A percentile compares a stretch with the other conserved stretches of the same genome.
Evolutionary conservation across 306 rosid species (phyloP).

Genomic region (Quercus parvula): DNA sequence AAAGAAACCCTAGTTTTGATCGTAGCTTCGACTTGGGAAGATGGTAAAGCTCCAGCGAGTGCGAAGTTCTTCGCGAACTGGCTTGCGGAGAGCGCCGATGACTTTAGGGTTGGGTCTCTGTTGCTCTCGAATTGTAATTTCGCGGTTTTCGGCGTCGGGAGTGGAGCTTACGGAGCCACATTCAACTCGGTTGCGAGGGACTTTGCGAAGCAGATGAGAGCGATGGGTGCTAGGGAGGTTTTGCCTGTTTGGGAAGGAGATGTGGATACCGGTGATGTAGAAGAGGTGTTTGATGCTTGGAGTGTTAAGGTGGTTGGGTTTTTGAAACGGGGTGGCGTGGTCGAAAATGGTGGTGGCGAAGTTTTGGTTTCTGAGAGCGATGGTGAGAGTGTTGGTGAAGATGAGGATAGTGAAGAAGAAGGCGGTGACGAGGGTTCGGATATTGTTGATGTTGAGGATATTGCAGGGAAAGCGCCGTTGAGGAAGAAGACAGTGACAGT

Average conservation of each 20-base stretch:
- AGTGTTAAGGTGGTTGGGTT: conserved; percentile 44
- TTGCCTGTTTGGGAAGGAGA: conserved; percentile 70
- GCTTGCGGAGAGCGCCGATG: conserved; percentile 81
- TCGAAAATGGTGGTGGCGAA: conserved; percentile 41
- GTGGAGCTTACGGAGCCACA: conserved; percentile 59
- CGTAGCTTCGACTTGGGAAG: conserved; percentile 90
- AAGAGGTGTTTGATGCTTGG: conserved; percentile 66
- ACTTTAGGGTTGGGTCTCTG: conserved; percentile 81
- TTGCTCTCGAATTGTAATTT: conserved; percentile 57
- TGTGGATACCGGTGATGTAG: conserved; percentile 64
- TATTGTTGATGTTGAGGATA: conserved; percentile 92
- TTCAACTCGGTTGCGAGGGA: conserved; percentile 74
- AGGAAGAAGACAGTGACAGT: conserved; percentile 50
- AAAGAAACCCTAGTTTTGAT: conserved; percentile 62
- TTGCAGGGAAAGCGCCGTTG: conserved; percentile 89
- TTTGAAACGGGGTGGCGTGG: conserved; percentile 40
- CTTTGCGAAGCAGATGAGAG: conserved; percentile 51
- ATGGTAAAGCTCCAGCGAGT: conserved; percentile 61
- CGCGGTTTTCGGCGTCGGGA: conserved; percentile 84
- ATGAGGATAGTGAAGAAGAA: conserved; percentile 43
- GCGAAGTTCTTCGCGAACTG: conserved; percentile 68
- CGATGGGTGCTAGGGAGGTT: conserved; percentile 72
- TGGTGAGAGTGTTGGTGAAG: conserved; percentile 42
- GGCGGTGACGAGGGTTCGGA: conserved; percentile 38
- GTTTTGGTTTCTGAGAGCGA: conserved; percentile 30